Percentiles rank a stretch among this genome's conserved stretches.
phyloP scores from a whole-genome alignment of 1,284 basidiomycete species.

The Mycena citricolor region DNA sequence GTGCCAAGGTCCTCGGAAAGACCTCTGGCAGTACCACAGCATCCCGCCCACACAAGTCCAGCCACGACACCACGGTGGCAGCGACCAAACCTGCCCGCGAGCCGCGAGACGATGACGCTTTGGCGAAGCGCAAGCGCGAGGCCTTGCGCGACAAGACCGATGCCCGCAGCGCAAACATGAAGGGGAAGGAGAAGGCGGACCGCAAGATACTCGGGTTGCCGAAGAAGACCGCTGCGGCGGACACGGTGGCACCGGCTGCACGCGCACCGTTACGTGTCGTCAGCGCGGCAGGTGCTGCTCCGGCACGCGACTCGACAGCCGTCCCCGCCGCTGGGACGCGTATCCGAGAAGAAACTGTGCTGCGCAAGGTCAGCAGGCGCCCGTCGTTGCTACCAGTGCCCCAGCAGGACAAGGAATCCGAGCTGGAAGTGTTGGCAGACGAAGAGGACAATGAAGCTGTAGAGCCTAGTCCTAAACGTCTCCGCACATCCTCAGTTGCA shows the following conservation, averaged over 20 bases:
- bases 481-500: slow-evolving; percentile 17
- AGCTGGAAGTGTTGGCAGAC: too few relatives aligned
- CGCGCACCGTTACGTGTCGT: slow-evolving; percentile 6
- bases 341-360: neutral
- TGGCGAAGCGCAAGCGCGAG: slow-evolving; percentile 72
- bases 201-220: slow-evolving; percentile 17
- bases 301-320: slow-evolving; percentile 1
- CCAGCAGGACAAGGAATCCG: slow-evolving; percentile 8
- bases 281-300: neutral
- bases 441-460: slow-evolving; percentile 18
- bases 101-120: too few relatives aligned
- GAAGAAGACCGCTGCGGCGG: slow-evolving; percentile 6
- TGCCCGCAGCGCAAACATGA: neutral
- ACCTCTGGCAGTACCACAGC: neutral
- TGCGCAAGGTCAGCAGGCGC: slow-evolving; percentile 3
- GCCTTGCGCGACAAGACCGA: slow-evolving; percentile 61
- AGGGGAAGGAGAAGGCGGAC: neutral
- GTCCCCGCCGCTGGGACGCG: slow-evolving; percentile 1
- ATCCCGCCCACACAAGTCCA: neutral
- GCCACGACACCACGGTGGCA: slow-evolving; percentile 8
- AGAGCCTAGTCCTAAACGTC: slow-evolving; percentile 15
- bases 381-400: slow-evolving; percentile 18
- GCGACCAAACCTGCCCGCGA: slow-evolving; percentile 28
- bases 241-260: neutral
- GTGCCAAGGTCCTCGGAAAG: slow-evolving; percentile 1